Base-by-base conservation (phyloP, 176 grass and related monocot species). In the Oryza rufipogon region DNA sequence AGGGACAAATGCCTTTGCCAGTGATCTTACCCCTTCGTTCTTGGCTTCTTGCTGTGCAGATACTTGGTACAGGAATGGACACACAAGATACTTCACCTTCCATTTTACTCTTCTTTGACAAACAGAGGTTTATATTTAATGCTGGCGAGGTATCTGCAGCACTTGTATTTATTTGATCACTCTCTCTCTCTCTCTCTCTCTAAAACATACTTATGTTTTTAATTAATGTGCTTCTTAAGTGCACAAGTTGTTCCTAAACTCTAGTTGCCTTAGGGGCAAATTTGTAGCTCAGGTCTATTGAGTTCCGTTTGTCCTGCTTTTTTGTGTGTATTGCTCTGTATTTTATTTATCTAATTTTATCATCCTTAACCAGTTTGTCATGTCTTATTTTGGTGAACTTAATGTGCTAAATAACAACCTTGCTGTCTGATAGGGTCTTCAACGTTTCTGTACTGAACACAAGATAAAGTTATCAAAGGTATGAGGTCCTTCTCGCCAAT, bases 391-490 rank as follows among this genome's bases (percentile, higher is more conserved):
- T 58, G 17, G 54, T 70, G 7, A 82, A 63, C 68, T 36, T 86
- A 88, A 20, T 81, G 32, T 66, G 64, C 42, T 48, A 2, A 28
- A 58, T n/a, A 58, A 11, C 2, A 19, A 25, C 76, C 14, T 85
- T 86, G 51, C 81, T 76, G 69, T 77, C 47, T 85, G 67, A 88
- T 86, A 98, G 96, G 93, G 96, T 61, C 91, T 98, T 88, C 96
- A 98, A 79, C 87, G 96, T 64, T 98, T 95, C 80, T 98, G 96
- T 61, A 95, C 89, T 16, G 96, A 98, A 85, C 96, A 98, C 93
- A 98, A 98, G 87, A 98, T 95, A 82, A 98, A 98, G 70, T 82
- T 98, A 63, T 98, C 96, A 71, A 98, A 98, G 91, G 96, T 98
- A 90, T 77, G 13, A 14, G 70, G 5, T 39, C 72, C 69, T 81